A percentile compares a stretch with the other conserved stretches of the same genome.
phyloP scores from a whole-genome alignment of 306 rosid species.

The Sicyos edulis region DNA sequence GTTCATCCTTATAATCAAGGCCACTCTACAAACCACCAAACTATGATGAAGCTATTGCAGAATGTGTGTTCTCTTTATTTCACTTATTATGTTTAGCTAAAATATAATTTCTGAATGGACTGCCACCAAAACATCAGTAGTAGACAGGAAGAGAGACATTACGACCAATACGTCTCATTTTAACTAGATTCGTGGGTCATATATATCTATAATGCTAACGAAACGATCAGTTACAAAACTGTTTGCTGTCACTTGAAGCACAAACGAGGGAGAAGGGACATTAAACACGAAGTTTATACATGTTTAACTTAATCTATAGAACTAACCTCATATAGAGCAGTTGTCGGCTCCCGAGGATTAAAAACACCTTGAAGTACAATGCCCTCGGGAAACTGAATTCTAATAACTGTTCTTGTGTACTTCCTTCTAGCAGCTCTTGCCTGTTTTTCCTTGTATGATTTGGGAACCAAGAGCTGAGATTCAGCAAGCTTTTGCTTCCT shows the following conservation, averaged over 20 bases:
- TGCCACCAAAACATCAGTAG: background rate
- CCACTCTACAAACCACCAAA: conserved; percentile 4
- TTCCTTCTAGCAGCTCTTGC: conserved; percentile 64
- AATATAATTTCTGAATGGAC: conserved; percentile 3
- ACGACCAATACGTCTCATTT: background rate
- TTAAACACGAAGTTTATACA: background rate
- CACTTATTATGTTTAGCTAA: background rate
- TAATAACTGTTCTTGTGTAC: conserved; percentile 57
- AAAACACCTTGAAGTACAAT: conserved; percentile 86
- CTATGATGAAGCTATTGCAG: background rate
- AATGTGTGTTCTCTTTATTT: background rate
- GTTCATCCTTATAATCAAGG: background rate
- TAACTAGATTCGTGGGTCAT: background rate
- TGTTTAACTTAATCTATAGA: background rate
- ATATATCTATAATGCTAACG: background rate
- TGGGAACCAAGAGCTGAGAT: conserved; percentile 87
- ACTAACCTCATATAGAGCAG: conserved; percentile 71
- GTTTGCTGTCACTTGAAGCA: background rate
- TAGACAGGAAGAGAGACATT: background rate
- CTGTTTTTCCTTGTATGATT: conserved; percentile 80
- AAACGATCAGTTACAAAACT: background rate
- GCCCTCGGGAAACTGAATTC: conserved; percentile 91
- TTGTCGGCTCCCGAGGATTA: conserved; percentile 70
- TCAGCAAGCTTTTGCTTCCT: conserved; percentile 81
- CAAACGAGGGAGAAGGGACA: background rate